A percentile compares a stretch with the other conserved stretches of the same genome.
Conservation (phyloP, 805 yeast species). For the Brettanomyces sp. region DNA sequence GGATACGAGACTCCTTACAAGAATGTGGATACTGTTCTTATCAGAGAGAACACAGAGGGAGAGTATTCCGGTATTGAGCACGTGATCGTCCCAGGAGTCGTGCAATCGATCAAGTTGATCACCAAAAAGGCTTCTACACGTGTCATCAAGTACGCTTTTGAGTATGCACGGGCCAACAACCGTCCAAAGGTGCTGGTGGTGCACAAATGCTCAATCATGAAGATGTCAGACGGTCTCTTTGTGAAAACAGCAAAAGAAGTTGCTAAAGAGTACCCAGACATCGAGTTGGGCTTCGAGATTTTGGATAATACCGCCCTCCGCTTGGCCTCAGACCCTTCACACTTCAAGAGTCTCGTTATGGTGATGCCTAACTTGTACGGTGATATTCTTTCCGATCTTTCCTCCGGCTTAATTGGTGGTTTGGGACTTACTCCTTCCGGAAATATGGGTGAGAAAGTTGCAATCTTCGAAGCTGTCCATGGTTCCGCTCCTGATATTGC, state of each 20-base stretch:
- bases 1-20: slow-evolving; percentile 90
- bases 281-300: slow-evolving; percentile 73
- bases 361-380: slow-evolving; percentile 99
- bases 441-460: slow-evolving; percentile 97
- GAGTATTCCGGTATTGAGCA: slow-evolving; percentile 99
- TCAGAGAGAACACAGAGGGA: slow-evolving; percentile 99
- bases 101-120: slow-evolving; percentile 94
- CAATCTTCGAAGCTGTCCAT: slow-evolving; percentile 98
- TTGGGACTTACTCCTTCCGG: slow-evolving; percentile 98
- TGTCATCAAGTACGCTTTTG: slow-evolving; percentile 94
- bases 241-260: slow-evolving; percentile 85
- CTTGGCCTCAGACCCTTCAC: slow-evolving; percentile 81
- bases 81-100: slow-evolving; percentile 96
- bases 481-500: slow-evolving; percentile 99
- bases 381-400: slow-evolving; percentile 96
- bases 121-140: slow-evolving; percentile 95
- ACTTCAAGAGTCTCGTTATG: slow-evolving; percentile 77
- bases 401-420: slow-evolving; percentile 97
- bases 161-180: slow-evolving; percentile 83
- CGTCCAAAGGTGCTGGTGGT: slow-evolving; percentile 88
- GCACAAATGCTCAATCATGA: slow-evolving; percentile 98
- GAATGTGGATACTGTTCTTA: slow-evolving; percentile 87
- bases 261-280: slow-evolving; percentile 86
- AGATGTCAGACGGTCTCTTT: slow-evolving; percentile 95
- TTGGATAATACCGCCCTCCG: slow-evolving; percentile 93